phyloP scores from a whole-genome alignment of 371 early-diverging fungal genomes.

The Mortierella sp. region DNA sequence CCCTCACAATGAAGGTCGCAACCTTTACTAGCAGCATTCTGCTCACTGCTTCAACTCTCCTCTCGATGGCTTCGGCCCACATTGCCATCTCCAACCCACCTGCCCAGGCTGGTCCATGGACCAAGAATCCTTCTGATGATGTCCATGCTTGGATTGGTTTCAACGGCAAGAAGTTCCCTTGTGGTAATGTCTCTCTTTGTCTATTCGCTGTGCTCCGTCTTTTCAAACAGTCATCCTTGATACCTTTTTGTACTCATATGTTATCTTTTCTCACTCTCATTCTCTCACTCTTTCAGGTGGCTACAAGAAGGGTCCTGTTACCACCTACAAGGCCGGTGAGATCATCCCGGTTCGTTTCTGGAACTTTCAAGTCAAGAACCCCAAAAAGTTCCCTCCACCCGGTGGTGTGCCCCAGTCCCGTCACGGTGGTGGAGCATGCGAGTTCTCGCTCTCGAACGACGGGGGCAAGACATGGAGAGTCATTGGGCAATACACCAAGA shows the following conservation, averaged over 20 bases:
- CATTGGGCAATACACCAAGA: constrained; percentile 38
- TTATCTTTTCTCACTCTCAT: background rate
- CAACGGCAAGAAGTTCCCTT: constrained; percentile 27
- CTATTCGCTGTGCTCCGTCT: background rate
- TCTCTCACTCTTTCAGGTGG: background rate
- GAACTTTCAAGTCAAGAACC: constrained; percentile 17
- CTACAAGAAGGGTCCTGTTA: constrained; percentile 24
- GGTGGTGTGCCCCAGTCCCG: constrained; percentile 10
- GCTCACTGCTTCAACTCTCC: constrained; percentile 1
- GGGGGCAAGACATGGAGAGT: no score
- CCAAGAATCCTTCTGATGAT: constrained; percentile 5
- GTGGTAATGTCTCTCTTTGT: constrained; percentile 5
- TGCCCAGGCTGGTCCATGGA: constrained; percentile 34
- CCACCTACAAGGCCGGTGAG: constrained; percentile 34
- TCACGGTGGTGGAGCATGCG: constrained; percentile 55
- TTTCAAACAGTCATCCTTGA: background rate
- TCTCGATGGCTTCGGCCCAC: constrained; percentile 22
- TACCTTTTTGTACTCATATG: no score
- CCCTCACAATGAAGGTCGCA: constrained; percentile 18
- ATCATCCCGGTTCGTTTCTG: constrained; percentile 28
- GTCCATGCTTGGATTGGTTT: constrained; percentile 37
- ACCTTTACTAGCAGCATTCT: constrained; percentile 15
- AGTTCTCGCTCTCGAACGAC: no score
- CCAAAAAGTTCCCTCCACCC: constrained; percentile 14
- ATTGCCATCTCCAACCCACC: constrained; percentile 24